Percentiles rank a stretch among this genome's conserved stretches.
phyloP scores from a whole-genome alignment of 2,329 filamentous ascomycete genomes.

The Diaporthe velutina region DNA sequence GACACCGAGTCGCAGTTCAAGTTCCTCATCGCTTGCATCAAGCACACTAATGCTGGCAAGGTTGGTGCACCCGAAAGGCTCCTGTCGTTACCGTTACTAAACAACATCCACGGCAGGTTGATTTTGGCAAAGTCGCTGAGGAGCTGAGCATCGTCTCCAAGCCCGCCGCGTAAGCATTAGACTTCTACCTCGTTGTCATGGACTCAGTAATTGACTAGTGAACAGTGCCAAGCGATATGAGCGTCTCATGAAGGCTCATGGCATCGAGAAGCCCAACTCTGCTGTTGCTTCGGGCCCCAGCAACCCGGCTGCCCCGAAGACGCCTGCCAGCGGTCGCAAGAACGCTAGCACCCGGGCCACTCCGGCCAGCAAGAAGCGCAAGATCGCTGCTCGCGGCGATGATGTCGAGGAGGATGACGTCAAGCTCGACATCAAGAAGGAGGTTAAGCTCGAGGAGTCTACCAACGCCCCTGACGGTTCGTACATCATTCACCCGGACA shows the following conservation, averaged over 20 bases:
- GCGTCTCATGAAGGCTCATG: slow-evolving; percentile 72
- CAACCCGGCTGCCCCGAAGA: slow-evolving; percentile 28
- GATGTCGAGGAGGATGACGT: slow-evolving; percentile 42
- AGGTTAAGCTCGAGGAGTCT: slow-evolving; percentile 38
- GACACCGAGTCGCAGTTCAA: slow-evolving; percentile 70
- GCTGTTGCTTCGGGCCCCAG: slow-evolving; percentile 35
- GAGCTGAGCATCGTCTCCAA: slow-evolving; percentile 74
- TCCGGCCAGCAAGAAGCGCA: slow-evolving; percentile 43
- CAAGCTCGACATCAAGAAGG: slow-evolving; percentile 31
- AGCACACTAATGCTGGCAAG: slow-evolving; percentile 69
- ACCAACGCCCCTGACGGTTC: slow-evolving; percentile 40
- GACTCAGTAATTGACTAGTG: neutral
- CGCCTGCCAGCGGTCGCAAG: slow-evolving; percentile 34
- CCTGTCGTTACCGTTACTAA: slow-evolving; percentile 37
- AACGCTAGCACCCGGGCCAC: slow-evolving; percentile 17
- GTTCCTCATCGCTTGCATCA: slow-evolving; percentile 77
- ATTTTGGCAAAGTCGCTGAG: slow-evolving; percentile 74
- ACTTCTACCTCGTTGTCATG: neutral
- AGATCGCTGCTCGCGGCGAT: slow-evolving; percentile 33
- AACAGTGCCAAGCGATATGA: slow-evolving; percentile 76
- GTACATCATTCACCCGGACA: slow-evolving; percentile 33
- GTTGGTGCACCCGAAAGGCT: slow-evolving; percentile 53
- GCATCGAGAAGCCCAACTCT: slow-evolving; percentile 53
- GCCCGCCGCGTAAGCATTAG: slow-evolving; percentile 75
- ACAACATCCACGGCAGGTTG: slow-evolving; percentile 60